Percentiles rank a stretch among this genome's conserved stretches.
These are phyloP conservation scores for Trapa incisa DNA, from an alignment of 345 rosid species.

Conservation along the genomic window DNA sequence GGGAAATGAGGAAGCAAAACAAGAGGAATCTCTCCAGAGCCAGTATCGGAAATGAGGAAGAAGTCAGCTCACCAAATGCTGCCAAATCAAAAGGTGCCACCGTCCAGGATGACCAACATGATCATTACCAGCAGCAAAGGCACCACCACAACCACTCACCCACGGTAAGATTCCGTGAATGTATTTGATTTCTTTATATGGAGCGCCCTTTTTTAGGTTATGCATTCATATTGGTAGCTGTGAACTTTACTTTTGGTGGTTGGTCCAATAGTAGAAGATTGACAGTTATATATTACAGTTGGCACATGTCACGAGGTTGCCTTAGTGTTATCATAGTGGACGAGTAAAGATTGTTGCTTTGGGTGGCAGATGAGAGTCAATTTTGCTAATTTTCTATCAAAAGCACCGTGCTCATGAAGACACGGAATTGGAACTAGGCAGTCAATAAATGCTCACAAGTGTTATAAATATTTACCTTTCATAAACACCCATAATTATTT, in stretches of 20 bases:
- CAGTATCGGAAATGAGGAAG: slow-evolving; percentile 90
- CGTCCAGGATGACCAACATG: slow-evolving; percentile 14
- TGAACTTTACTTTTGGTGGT: not conserved
- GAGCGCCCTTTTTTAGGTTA: not conserved
- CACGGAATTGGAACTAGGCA: not conserved
- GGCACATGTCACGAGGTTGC: too few species aligned
- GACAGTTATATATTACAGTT: not conserved
- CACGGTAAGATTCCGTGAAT: slow-evolving; percentile 33
- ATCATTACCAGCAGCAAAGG: slow-evolving; percentile 22
- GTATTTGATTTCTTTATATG: not conserved
- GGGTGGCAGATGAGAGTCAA: not conserved
- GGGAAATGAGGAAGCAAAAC: slow-evolving; percentile 93
- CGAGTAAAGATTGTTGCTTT: not conserved
- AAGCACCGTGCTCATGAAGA: not conserved
- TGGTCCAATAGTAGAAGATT: not conserved
- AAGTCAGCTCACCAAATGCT: slow-evolving; percentile 53
- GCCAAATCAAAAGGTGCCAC: slow-evolving; percentile 13
- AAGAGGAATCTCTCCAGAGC: slow-evolving; percentile 82
- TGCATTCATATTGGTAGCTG: not conserved
- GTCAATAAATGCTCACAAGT: not conserved
- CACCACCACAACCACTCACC: slow-evolving; percentile 35
- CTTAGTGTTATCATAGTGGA: not conserved
- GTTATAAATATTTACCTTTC: too few species aligned
- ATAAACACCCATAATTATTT: too few species aligned
- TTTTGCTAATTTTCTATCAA: not conserved